Conservation (phyloP, 2,329 filamentous ascomycete species). For the Drechslerella dactyloides region DNA sequence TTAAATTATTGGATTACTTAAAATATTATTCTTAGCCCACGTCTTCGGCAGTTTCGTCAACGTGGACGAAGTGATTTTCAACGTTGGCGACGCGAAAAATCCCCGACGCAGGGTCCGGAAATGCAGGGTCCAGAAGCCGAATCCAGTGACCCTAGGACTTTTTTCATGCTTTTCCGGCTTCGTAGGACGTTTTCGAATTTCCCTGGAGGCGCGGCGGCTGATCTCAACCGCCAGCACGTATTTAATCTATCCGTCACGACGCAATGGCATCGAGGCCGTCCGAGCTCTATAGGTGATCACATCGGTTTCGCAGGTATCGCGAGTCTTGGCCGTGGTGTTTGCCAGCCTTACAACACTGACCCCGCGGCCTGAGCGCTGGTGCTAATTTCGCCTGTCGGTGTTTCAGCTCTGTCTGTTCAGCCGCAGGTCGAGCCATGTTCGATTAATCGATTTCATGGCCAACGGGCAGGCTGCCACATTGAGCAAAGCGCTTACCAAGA, state of each 20-base stretch:
- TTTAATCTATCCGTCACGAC: too few species aligned
- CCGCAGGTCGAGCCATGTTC: constrained; percentile 16
- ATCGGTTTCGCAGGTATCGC: background rate
- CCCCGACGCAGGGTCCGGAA: background rate
- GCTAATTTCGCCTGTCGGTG: constrained; percentile 39
- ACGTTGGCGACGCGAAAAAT: background rate
- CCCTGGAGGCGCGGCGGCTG: too few species aligned
- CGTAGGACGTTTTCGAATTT: background rate
- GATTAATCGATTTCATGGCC: background rate
- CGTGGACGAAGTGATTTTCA: background rate
- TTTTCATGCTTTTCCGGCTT: background rate
- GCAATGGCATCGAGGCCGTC: too few species aligned
- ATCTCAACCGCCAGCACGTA: too few species aligned
- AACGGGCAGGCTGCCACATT: constrained; percentile 18
- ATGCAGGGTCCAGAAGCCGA: background rate
- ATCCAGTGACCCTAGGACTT: background rate
- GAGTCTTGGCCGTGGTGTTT: constrained; percentile 6
- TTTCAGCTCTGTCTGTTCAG: constrained; percentile 50
- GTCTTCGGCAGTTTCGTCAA: too few species aligned
- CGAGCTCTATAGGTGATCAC: background rate
- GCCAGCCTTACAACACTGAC: constrained; percentile 36
- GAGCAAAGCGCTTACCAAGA: constrained; percentile 44
- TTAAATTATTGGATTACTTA: background rate
- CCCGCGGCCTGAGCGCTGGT: constrained; percentile 37
- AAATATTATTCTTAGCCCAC: background rate